Conservation (phyloP, 257 asterid genomes). For the Jacaranda copaia region DNA sequence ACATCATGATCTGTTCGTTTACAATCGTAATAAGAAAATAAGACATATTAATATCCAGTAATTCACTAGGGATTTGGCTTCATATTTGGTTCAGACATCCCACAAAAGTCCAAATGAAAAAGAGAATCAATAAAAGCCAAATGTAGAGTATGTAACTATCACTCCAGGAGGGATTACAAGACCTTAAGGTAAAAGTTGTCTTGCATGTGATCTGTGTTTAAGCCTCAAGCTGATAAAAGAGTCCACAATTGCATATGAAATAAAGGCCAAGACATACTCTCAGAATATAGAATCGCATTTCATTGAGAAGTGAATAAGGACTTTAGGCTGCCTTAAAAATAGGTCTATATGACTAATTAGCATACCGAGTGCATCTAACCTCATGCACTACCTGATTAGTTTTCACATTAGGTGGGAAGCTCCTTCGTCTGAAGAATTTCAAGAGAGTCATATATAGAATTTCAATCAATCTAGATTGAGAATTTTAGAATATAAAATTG, state of each 20-base stretch:
- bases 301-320: constrained; percentile 6
- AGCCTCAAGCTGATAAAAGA: constrained; percentile 7
- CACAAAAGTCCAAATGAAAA: constrained; percentile 1
- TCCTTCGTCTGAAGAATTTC: constrained; percentile 18
- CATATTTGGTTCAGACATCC: constrained; percentile 23
- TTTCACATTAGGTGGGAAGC: constrained; percentile 31
- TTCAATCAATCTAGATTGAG: constrained; percentile 19
- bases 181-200: constrained; percentile 4
- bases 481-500: neutral
- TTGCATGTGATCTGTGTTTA: constrained; percentile 24
- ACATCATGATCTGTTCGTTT: neutral
- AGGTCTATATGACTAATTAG: constrained; percentile 17
- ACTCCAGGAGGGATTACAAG: neutral
- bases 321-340: constrained; percentile 15
- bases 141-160: neutral
- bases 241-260: neutral
- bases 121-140: constrained; percentile 6
- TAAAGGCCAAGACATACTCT: constrained; percentile 11
- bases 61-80: constrained; percentile 3
- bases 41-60: neutral
- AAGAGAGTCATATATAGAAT: constrained; percentile 8
- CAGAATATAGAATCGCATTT: constrained; percentile 20
- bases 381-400: constrained; percentile 9
- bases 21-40: neutral
- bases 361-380: constrained; percentile 15